phyloP scores from a whole-genome alignment of 2,329 filamentous ascomycete genomes.

The Hypoxylon sp. region DNA sequence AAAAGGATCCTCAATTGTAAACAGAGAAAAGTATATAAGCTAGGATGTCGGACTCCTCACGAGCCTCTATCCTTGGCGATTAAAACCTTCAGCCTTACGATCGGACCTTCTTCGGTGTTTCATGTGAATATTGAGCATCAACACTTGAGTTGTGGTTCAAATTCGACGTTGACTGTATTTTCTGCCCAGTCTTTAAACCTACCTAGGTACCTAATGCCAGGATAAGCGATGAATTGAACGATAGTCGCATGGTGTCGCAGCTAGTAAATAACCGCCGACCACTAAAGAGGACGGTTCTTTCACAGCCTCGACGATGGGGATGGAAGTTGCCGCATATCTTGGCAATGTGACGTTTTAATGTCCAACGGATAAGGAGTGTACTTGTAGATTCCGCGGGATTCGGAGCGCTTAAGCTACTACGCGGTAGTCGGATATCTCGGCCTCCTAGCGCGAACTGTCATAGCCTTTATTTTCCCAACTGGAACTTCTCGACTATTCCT shows the following conservation, averaged over 20 bases:
- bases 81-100: constrained; percentile 39
- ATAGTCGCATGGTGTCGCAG: constrained; percentile 1
- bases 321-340: constrained; percentile 37
- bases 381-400: constrained; percentile 10
- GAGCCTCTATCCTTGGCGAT: constrained; percentile 24
- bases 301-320: constrained; percentile 1
- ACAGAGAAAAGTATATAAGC: constrained; percentile 6
- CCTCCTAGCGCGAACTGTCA: constrained; percentile 28
- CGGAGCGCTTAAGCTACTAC: constrained; percentile 9
- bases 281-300: neutral
- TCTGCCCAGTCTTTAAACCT: neutral
- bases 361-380: constrained; percentile 26
- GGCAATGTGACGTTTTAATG: constrained; percentile 24
- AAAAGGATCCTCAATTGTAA: constrained; percentile 25
- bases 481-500: constrained; percentile 7
- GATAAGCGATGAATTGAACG: neutral
- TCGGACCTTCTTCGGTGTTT: constrained; percentile 27
- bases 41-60: constrained; percentile 4
- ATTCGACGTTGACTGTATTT: neutral
- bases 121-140: constrained; percentile 7
- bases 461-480: constrained; percentile 7
- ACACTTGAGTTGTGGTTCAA: too few relatives aligned
- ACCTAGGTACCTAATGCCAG: neutral
- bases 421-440: constrained; percentile 41
- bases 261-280: constrained; percentile 25